Percentiles rank a stretch among this genome's conserved stretches.
Conservation (phyloP, 306 rosid genomes). For the Pyrus pyrifolia region DNA sequence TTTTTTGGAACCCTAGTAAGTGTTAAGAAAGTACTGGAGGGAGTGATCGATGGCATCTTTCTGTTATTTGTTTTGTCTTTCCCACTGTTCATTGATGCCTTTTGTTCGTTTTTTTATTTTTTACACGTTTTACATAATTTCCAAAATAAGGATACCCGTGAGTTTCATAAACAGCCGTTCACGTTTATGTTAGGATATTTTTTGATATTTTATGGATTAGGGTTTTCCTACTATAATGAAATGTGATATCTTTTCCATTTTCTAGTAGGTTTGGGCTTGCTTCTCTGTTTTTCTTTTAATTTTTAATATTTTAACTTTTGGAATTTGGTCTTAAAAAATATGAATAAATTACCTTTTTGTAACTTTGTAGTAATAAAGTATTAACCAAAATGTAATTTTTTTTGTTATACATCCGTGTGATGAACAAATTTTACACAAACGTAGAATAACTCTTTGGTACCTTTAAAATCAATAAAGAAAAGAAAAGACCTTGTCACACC, state of each 20-base stretch:
- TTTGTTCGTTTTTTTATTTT: no score
- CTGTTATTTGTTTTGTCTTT: neutral
- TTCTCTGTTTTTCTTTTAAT: no score
- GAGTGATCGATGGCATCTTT: neutral
- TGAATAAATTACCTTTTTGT: neutral
- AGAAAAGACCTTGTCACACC: neutral
- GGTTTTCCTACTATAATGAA: neutral
- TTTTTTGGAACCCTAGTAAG: neutral
- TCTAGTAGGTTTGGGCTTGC: neutral
- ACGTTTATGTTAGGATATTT: neutral
- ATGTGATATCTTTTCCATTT: neutral
- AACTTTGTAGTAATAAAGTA: neutral
- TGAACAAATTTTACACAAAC: neutral
- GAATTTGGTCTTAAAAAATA: no score
- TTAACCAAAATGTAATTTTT: neutral
- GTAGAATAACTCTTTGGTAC: neutral
- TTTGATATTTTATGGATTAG: neutral
- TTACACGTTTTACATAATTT: neutral
- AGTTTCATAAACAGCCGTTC: neutral
- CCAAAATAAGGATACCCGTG: slow-evolving; percentile 6
- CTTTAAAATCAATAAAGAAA: neutral
- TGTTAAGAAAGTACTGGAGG: neutral
- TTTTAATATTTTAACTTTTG: no score
- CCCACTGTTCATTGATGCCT: neutral
- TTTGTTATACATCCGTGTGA: neutral